Evolutionary conservation across 2,329 filamentous ascomycete genomes (phyloP).

Genomic region (Rhynchosporium graminicola): DNA sequence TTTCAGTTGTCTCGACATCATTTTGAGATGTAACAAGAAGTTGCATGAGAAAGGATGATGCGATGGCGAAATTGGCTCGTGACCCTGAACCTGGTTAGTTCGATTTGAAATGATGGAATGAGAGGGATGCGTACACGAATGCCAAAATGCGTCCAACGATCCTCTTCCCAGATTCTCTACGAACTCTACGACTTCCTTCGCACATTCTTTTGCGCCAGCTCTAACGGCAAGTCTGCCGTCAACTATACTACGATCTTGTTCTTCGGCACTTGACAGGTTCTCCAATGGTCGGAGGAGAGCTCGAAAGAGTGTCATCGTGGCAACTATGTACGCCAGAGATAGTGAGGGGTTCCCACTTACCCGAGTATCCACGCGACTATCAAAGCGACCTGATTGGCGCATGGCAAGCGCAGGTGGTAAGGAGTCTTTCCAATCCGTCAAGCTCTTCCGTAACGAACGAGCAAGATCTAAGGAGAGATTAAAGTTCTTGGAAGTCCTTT

Average conservation of each 20-base stretch:
- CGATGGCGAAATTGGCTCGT: constrained; percentile 40
- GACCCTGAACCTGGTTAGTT: constrained; percentile 32
- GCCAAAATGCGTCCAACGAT: constrained; percentile 39
- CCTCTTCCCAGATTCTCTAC: constrained; percentile 37
- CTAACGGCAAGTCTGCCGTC: constrained; percentile 34
- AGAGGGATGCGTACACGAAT: constrained; percentile 34
- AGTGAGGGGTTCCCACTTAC: constrained; percentile 40
- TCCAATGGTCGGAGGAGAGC: constrained; percentile 41
- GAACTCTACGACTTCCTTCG: constrained; percentile 40
- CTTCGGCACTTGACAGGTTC: constrained; percentile 32
- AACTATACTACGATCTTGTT: constrained; percentile 32
- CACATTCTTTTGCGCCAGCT: constrained; percentile 38
- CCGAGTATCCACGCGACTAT: constrained; percentile 33
- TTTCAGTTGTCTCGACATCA: constrained; percentile 35
- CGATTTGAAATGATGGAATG: neutral
- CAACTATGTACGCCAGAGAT: constrained; percentile 41
- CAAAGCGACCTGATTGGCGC: constrained; percentile 30
- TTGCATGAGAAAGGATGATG: constrained; percentile 40
- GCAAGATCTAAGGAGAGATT: constrained; percentile 39
- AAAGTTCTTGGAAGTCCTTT: constrained; percentile 38
- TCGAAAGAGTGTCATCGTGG: constrained; percentile 42
- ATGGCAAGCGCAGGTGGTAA: constrained; percentile 34
- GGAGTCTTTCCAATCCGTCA: constrained; percentile 41
- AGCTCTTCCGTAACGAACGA: constrained; percentile 32
- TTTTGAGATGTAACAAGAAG: constrained; percentile 36